These are phyloP conservation scores for Golovinomyces cichoracearum DNA, from an alignment of 2,329 filamentous ascomycete genomes.

Conservation along the genomic window DNA sequence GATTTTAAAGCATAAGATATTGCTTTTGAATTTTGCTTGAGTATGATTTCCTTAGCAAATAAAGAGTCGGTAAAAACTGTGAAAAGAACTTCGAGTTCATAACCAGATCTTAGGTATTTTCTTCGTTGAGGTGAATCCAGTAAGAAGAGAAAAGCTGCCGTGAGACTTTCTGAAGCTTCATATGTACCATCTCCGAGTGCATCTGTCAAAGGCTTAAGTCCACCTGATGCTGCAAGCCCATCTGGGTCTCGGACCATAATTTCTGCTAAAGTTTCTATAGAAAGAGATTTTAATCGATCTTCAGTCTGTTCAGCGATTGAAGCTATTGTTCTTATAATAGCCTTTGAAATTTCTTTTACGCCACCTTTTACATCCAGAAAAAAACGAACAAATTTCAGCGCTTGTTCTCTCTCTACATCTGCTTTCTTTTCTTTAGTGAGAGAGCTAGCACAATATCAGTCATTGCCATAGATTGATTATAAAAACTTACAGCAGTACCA, in stretches of 20 bases:
- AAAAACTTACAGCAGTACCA: slow-evolving; percentile 43
- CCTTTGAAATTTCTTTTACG: slow-evolving; percentile 60
- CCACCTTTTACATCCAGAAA: slow-evolving; percentile 92
- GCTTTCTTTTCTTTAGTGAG: slow-evolving; percentile 88
- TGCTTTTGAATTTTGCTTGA: slow-evolving; percentile 79
- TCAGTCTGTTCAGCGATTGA: slow-evolving; percentile 62
- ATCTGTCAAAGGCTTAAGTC: slow-evolving; percentile 68
- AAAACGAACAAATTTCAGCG: slow-evolving; percentile 79
- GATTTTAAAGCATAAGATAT: slow-evolving; percentile 75
- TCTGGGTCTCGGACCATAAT: slow-evolving; percentile 67
- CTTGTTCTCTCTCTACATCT: slow-evolving; percentile 91
- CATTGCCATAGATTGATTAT: not conserved
- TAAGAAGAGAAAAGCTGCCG: slow-evolving; percentile 67
- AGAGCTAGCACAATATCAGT: slow-evolving; percentile 25
- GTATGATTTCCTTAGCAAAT: slow-evolving; percentile 28
- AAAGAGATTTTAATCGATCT: slow-evolving; percentile 56
- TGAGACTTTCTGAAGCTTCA: slow-evolving; percentile 71
- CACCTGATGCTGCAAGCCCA: slow-evolving; percentile 58
- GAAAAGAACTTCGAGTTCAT: slow-evolving; percentile 71
- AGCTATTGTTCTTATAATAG: slow-evolving; percentile 69
- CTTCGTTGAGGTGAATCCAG: slow-evolving; percentile 62
- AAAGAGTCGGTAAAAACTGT: slow-evolving; percentile 75
- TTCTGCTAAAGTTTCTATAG: slow-evolving; percentile 75
- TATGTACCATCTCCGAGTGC: slow-evolving; percentile 76
- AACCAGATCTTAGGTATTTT: slow-evolving; percentile 61